These are phyloP conservation scores for Ogataea pilisensis DNA, from an alignment of 805 yeast genomes.

Conservation along the genomic window DNA sequence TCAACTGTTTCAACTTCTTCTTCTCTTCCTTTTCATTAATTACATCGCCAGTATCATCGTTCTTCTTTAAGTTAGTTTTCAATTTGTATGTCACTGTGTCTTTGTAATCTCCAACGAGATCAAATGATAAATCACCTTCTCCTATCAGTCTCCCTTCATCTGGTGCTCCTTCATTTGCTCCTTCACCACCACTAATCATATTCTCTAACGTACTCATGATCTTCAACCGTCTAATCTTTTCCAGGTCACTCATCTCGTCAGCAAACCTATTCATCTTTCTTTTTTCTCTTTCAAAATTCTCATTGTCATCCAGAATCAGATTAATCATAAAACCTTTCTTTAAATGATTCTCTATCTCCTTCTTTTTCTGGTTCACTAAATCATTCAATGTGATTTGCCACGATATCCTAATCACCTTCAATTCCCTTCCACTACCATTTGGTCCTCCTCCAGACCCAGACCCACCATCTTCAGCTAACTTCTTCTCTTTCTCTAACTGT, in stretches of 20 bases:
- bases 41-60: not conserved
- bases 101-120: conserved; percentile 19
- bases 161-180: conserved; percentile 7
- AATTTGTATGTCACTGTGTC: conserved; percentile 16
- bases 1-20: conserved; percentile 29
- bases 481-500: not conserved
- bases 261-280: conserved; percentile 3
- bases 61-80: conserved; percentile 11
- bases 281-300: conserved; percentile 19
- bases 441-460: no score
- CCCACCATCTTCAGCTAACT: no score
- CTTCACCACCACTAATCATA: conserved; percentile 15
- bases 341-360: conserved; percentile 44
- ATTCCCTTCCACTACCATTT: conserved; percentile 14
- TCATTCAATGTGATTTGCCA: conserved; percentile 58
- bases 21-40: conserved; percentile 23
- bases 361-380: conserved; percentile 46
- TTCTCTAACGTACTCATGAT: conserved; percentile 28
- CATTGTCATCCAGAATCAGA: conserved; percentile 38
- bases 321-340: conserved; percentile 40
- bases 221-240: conserved; percentile 31
- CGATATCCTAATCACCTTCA: conserved; percentile 46
- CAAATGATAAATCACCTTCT: conserved; percentile 26
- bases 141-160: not conserved
- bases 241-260: conserved; percentile 28